A percentile compares a stretch with the other conserved stretches of the same genome.
phyloP scores from a whole-genome alignment of 768 basidiomycete genomes.

The Lyophyllum shimeji region DNA sequence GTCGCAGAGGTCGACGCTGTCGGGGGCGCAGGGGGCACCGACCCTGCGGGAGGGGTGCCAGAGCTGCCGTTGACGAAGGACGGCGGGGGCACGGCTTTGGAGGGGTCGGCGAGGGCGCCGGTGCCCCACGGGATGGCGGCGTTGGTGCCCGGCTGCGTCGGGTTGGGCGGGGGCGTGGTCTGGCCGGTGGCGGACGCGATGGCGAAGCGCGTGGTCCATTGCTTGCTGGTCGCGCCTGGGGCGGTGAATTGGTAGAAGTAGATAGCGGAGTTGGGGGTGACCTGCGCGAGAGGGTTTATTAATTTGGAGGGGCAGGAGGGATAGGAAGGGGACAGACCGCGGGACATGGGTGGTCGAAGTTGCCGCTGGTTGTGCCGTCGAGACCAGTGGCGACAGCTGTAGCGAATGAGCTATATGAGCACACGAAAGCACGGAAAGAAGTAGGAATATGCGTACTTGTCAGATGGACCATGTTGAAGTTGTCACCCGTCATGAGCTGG shows the following conservation, averaged over 20 bases:
- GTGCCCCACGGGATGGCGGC: constrained; percentile 65
- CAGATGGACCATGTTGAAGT: constrained; percentile 65
- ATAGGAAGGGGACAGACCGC: constrained; percentile 39
- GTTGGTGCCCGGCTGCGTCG: constrained; percentile 51
- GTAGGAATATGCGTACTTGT: constrained; percentile 49
- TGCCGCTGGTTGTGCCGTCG: constrained; percentile 60
- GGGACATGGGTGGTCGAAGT: constrained; percentile 64
- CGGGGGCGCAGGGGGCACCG: constrained; percentile 9
- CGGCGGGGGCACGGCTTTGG: constrained; percentile 38
- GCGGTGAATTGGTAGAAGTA: constrained; percentile 82
- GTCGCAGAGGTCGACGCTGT: constrained; percentile 1
- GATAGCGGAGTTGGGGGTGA: constrained; percentile 60
- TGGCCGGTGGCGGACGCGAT: constrained; percentile 54
- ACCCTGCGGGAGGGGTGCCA: neutral
- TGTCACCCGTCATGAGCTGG: constrained; percentile 78
- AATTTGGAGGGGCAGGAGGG: too few relatives aligned
- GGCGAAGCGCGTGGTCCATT: constrained; percentile 79
- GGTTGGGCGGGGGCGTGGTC: constrained; percentile 47
- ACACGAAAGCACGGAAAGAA: neutral
- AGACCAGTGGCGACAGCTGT: constrained; percentile 60
- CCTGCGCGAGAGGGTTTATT: constrained; percentile 35
- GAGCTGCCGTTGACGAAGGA: neutral
- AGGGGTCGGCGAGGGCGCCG: constrained; percentile 53
- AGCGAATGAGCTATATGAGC: neutral
- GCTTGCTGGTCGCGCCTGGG: constrained; percentile 33